Percentiles rank a stretch among this genome's conserved stretches.
Evolutionary conservation across 495 filamentous ascomycete genomes (phyloP).

Genomic region (Xylaria sp.): DNA sequence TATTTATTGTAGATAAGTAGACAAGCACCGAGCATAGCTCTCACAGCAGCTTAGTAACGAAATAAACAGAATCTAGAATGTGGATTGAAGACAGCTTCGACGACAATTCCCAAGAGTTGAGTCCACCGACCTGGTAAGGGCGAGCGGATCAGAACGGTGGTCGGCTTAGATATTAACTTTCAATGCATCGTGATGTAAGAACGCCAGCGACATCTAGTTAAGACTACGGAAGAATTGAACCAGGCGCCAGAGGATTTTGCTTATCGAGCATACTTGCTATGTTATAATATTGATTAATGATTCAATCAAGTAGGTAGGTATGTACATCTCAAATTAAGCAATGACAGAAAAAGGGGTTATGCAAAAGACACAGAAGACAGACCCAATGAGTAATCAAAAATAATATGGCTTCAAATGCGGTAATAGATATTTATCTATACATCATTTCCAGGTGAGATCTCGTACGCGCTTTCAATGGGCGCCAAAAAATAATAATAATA

Average conservation of each 20-base stretch:
- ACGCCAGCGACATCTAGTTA: neutral
- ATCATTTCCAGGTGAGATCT: constrained; percentile 14
- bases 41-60: neutral
- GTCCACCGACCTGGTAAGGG: neutral
- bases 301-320: neutral
- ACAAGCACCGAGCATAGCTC: neutral
- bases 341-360: neutral
- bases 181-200: neutral
- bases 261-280: no score
- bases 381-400: neutral
- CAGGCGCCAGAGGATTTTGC: neutral
- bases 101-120: neutral
- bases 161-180: no score
- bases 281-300: neutral
- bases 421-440: constrained; percentile 27
- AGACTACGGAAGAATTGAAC: neutral
- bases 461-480: constrained; percentile 1
- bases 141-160: no score
- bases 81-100: neutral
- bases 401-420: constrained; percentile 7
- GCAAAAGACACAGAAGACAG: neutral
- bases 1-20: neutral
- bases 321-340: no score
- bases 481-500: constrained; percentile 18
- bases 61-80: neutral